Evolutionary conservation across 306 rosid genomes (phyloP).

Genomic region (Coriaria nepalensis): DNA sequence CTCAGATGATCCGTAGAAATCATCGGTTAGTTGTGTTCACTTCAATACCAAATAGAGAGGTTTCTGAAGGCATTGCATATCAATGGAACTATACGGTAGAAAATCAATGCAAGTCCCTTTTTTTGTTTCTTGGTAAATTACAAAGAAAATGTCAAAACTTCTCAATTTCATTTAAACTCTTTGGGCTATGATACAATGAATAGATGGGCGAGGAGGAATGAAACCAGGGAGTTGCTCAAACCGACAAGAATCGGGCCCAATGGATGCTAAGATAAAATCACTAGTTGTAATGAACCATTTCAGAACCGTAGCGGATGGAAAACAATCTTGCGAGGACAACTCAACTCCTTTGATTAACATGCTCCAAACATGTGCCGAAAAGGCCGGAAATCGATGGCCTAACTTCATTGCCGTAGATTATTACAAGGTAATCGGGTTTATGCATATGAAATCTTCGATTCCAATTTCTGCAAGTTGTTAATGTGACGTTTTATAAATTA

Average conservation of each 20-base stretch:
- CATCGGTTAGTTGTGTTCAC: conserved; percentile 45
- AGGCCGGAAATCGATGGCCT: conserved; percentile 49
- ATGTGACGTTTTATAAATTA: neutral
- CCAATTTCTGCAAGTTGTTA: neutral
- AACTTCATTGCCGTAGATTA: too few relatives aligned
- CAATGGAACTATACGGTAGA: conserved; percentile 48
- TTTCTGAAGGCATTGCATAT: too few relatives aligned
- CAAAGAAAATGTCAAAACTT: too few relatives aligned
- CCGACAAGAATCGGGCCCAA: conserved; percentile 36
- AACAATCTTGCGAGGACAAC: conserved; percentile 50
- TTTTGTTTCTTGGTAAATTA: too few relatives aligned
- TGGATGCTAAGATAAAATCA: conserved; percentile 51
- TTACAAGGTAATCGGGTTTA: conserved; percentile 31
- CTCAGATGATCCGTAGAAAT: conserved; percentile 31
- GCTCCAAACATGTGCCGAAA: conserved; percentile 42
- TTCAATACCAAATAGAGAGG: too few relatives aligned
- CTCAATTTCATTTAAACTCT: too few relatives aligned
- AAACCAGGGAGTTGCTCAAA: conserved; percentile 46
- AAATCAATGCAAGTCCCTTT: conserved; percentile 39
- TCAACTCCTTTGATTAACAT: conserved; percentile 50
- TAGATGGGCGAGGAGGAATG: conserved; percentile 66
- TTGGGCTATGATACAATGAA: too few relatives aligned
- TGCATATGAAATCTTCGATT: neutral
- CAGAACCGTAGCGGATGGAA: conserved; percentile 23
- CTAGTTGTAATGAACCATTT: conserved; percentile 52